Evolutionary conservation across 306 rosid genomes (phyloP).

Genomic region (Trifolium pratense): DNA sequence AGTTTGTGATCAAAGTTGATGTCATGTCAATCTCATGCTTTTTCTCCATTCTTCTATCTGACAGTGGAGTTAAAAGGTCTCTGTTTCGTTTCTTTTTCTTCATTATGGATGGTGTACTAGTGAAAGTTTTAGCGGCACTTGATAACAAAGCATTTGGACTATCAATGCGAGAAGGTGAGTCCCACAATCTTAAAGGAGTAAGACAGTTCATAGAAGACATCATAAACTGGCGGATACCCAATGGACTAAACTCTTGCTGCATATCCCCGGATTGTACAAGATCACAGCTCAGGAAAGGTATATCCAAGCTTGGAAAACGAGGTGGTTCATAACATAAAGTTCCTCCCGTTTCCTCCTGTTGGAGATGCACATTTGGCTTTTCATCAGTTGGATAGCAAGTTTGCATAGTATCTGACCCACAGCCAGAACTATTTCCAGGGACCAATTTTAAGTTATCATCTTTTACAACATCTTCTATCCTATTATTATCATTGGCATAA

Average conservation of each 20-base stretch:
- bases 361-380: constrained; percentile 46
- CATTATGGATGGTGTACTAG: constrained; percentile 83
- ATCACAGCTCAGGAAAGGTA: constrained; percentile 97
- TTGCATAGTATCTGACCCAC: constrained; percentile 54
- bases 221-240: constrained; percentile 94
- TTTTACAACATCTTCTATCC: constrained; percentile 45
- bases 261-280: constrained; percentile 78
- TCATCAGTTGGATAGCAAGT: constrained; percentile 51
- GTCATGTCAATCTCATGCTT: constrained; percentile 70
- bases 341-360: constrained; percentile 74
- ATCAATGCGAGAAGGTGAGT: constrained; percentile 72
- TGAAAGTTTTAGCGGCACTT: constrained; percentile 93
- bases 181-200: constrained; percentile 92
- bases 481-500: constrained; percentile 57
- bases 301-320: constrained; percentile 88
- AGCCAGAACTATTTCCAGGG: constrained; percentile 68
- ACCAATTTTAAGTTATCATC: constrained; percentile 70
- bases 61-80: constrained; percentile 83
- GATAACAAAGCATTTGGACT: constrained; percentile 86
- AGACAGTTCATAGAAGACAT: constrained; percentile 89
- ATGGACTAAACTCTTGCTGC: constrained; percentile 98
- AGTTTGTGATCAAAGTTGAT: constrained; percentile 63
- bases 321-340: constrained; percentile 93
- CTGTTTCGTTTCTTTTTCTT: constrained; percentile 93
- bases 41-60: constrained; percentile 81